Conservation (phyloP, 768 basidiomycete genomes). For the Tricholoma sp. region DNA sequence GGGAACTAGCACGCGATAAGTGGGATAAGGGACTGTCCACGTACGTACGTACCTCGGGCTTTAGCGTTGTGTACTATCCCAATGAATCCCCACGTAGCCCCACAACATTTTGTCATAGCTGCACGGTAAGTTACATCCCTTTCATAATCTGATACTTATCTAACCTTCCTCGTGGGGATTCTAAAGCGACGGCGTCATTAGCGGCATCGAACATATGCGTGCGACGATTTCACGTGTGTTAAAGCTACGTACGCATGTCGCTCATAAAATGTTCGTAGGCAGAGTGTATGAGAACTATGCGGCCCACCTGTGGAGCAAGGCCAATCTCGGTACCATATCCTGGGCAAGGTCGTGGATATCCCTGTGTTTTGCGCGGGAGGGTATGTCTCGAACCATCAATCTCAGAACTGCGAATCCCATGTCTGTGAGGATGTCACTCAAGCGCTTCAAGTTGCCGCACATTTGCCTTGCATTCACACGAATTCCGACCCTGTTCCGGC, state of each 20-base stretch:
- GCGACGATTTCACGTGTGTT: background rate
- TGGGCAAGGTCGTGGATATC: no score
- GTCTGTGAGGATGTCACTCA: no score
- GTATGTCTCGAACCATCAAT: no score
- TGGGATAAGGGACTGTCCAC: slow-evolving; percentile 19
- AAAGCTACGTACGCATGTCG: slow-evolving; percentile 3
- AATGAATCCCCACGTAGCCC: slow-evolving; percentile 25
- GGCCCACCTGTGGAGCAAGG: no score
- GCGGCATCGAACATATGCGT: slow-evolving; percentile 14
- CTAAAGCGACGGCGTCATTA: slow-evolving; percentile 21
- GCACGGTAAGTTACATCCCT: slow-evolving; percentile 11
- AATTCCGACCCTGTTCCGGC: no score
- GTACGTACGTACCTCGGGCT: slow-evolving; percentile 15
- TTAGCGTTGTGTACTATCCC: slow-evolving; percentile 14
- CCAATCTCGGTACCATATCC: no score
- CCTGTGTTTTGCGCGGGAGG: no score
- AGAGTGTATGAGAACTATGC: no score
- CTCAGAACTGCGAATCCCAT: no score
- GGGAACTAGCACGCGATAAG: slow-evolving; percentile 14
- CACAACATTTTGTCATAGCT: slow-evolving; percentile 21
- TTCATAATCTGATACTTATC: background rate
- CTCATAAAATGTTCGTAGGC: background rate
- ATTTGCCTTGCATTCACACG: no score
- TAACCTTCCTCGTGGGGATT: slow-evolving; percentile 12
- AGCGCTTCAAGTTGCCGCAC: no score